phyloP scores from a whole-genome alignment of 1,284 basidiomycete species.

The Phaffia rhodozyma region DNA sequence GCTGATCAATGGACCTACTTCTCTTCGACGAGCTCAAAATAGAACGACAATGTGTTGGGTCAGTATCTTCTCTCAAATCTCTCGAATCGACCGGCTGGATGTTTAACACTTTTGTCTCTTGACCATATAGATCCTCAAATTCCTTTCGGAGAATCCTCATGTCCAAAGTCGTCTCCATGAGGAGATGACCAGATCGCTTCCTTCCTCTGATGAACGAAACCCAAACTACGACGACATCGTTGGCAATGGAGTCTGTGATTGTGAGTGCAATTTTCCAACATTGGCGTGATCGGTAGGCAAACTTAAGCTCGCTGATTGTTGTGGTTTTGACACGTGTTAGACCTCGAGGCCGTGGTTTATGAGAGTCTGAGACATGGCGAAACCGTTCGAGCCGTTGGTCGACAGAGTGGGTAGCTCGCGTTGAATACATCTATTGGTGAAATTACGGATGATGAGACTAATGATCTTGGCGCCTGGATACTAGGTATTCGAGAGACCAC shows the following conservation, averaged over 20 bases:
- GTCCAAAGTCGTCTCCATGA: neutral
- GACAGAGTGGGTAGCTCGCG: neutral
- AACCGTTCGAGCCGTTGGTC: neutral
- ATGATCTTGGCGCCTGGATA: neutral
- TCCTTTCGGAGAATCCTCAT: conserved; percentile 1
- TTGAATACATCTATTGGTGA: neutral
- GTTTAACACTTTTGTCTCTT: too few relatives aligned
- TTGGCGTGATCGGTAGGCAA: too few relatives aligned
- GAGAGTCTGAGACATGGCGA: conserved; percentile 4
- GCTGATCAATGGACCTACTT: neutral
- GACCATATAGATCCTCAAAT: neutral
- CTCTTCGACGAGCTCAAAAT: too few relatives aligned
- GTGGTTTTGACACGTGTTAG: neutral
- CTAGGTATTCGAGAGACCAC: neutral
- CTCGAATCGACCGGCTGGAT: too few relatives aligned
- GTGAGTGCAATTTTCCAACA: too few relatives aligned
- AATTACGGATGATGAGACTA: neutral
- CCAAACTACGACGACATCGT: neutral
- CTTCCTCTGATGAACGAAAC: conserved; percentile 4
- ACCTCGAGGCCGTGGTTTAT: conserved; percentile 11
- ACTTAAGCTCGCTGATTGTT: too few relatives aligned
- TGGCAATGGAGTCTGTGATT: conserved; percentile 3
- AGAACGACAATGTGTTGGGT: conserved; percentile 1
- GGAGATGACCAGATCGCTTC: neutral
- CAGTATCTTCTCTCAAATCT: too few relatives aligned